These are phyloP conservation scores for Nakazawaea pomicola DNA, from an alignment of 805 yeast species.

Conservation along the genomic window DNA sequence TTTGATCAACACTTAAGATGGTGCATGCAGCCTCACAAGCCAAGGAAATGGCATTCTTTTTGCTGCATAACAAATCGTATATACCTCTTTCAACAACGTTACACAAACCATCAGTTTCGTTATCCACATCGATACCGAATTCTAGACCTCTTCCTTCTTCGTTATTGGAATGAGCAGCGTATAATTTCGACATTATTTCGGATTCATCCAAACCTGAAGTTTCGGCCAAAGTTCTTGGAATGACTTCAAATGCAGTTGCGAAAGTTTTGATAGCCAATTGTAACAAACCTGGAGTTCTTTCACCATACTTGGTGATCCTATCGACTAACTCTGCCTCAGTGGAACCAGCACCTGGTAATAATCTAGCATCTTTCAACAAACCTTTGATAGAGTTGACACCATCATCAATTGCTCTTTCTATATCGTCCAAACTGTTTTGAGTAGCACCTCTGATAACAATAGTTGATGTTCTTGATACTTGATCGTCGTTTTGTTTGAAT, in stretches of 20 bases:
- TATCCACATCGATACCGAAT: slow-evolving; percentile 77
- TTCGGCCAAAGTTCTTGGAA: slow-evolving; percentile 90
- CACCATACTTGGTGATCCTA: slow-evolving; percentile 79
- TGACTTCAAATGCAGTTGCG: slow-evolving; percentile 91
- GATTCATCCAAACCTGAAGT: slow-evolving; percentile 90
- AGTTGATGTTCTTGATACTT: slow-evolving; percentile 78
- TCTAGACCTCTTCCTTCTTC: slow-evolving; percentile 20
- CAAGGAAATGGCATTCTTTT: slow-evolving; percentile 81
- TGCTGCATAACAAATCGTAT: slow-evolving; percentile 73
- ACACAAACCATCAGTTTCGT: slow-evolving; percentile 62
- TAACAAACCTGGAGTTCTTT: slow-evolving; percentile 85
- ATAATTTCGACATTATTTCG: slow-evolving; percentile 82
- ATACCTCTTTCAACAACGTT: slow-evolving; percentile 69
- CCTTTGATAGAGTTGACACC: slow-evolving; percentile 93
- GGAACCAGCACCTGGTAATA: slow-evolving; percentile 96
- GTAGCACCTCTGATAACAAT: slow-evolving; percentile 96
- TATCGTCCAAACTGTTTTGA: slow-evolving; percentile 85
- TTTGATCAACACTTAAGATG: slow-evolving; percentile 89
- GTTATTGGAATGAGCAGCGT: slow-evolving; percentile 75
- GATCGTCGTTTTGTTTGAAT: slow-evolving; percentile 68
- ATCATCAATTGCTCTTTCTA: slow-evolving; percentile 96
- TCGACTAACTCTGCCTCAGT: slow-evolving; percentile 84
- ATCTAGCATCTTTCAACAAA: slow-evolving; percentile 70
- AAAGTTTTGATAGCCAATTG: slow-evolving; percentile 92
- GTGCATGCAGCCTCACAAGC: slow-evolving; percentile 96